These are phyloP conservation scores for Forsythia suspensa DNA, from an alignment of 257 asterid species.

Conservation along the genomic window DNA sequence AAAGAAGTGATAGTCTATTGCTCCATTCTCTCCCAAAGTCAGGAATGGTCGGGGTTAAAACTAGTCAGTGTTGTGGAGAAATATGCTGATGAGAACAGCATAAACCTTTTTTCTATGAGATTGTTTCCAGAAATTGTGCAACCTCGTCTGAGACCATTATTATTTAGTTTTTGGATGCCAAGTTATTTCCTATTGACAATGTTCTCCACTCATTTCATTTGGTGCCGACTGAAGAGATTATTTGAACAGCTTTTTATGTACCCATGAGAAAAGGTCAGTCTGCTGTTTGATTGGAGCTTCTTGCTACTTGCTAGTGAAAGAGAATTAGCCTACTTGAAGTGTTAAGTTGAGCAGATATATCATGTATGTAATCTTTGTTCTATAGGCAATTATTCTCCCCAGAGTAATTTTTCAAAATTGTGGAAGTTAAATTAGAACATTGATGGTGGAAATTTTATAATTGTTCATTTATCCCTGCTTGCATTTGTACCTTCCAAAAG, in stretches of 20 bases:
- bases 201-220: not conserved
- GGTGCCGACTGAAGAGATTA: not conserved
- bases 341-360: not conserved
- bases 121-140: not conserved
- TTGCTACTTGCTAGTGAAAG: not conserved
- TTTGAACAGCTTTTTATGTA: not conserved
- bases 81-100: not conserved
- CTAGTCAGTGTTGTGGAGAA: not conserved
- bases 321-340: not conserved
- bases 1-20: not conserved
- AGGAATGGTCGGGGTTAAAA: not conserved
- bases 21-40: not conserved
- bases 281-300: not conserved
- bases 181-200: not conserved
- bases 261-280: not conserved
- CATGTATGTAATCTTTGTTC: not conserved
- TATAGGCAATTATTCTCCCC: not conserved
- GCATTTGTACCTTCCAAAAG: slow-evolving; percentile 5
- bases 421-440: not conserved
- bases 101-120: not conserved
- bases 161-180: not conserved
- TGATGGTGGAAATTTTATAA: not conserved
- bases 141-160: not conserved
- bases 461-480: slow-evolving; percentile 5
- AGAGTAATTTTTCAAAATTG: not conserved